Percentiles rank a stretch among this genome's conserved stretches.
These are phyloP conservation scores for Saccharomyces eubayanus DNA, from an alignment of 805 yeast species.

Conservation along the genomic window DNA sequence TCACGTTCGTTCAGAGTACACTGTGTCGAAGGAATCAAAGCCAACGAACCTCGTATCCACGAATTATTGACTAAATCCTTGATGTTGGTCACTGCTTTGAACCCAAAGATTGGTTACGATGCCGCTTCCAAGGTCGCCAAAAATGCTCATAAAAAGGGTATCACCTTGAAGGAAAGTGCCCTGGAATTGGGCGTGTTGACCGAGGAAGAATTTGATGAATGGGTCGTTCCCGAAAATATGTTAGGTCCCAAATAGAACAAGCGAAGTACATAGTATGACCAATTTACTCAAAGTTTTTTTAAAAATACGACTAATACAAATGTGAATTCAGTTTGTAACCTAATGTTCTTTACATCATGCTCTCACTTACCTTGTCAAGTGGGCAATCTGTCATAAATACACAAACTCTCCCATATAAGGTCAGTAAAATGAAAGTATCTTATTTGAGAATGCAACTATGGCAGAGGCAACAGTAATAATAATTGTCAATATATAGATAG, in stretches of 20 bases:
- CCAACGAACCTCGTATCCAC: conserved; percentile 79
- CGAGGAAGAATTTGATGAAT: conserved; percentile 82
- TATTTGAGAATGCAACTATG: neutral
- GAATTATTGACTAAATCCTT: conserved; percentile 87
- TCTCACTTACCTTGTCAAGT: too few relatives aligned
- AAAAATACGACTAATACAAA: neutral
- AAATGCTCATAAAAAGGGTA: conserved; percentile 96
- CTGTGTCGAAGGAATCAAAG: conserved; percentile 91
- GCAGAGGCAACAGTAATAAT: too few relatives aligned
- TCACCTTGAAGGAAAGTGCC: conserved; percentile 91
- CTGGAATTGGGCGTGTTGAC: conserved; percentile 80
- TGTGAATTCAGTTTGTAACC: too few relatives aligned
- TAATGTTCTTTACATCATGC: too few relatives aligned
- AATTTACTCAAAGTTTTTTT: neutral
- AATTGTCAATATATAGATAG: neutral
- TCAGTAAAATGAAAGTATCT: too few relatives aligned
- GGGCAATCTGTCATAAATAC: too few relatives aligned
- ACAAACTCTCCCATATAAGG: too few relatives aligned
- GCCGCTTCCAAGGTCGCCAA: conserved; percentile 96
- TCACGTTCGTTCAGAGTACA: conserved; percentile 80
- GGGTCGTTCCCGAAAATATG: conserved; percentile 98
- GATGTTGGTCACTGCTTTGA: conserved; percentile 96
- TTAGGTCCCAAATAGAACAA: conserved; percentile 57
- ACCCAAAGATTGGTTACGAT: conserved; percentile 98
- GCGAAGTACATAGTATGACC: neutral